A percentile compares a stretch with the other conserved stretches of the same genome.
Evolutionary conservation across 805 yeast species (phyloP).

Genomic region (Cephaloascus fragrans): DNA sequence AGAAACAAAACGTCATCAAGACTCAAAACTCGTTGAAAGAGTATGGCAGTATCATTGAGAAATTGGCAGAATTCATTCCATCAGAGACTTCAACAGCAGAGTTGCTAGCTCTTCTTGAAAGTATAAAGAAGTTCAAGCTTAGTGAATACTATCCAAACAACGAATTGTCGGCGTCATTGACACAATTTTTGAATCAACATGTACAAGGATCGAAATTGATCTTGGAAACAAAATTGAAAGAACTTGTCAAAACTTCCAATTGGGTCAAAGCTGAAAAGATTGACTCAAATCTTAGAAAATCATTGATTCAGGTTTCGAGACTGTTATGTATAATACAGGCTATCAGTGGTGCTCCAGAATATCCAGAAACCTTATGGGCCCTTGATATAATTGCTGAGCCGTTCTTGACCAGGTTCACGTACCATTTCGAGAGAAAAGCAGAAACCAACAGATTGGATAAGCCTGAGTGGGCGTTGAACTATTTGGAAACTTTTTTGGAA

Average conservation of each 20-base stretch:
- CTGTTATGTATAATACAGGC: constrained; percentile 19
- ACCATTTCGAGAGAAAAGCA: constrained; percentile 45
- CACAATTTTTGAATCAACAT: background rate
- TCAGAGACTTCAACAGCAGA: constrained; percentile 1
- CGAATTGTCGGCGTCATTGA: constrained; percentile 7
- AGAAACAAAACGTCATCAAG: background rate
- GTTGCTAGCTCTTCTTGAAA: constrained; percentile 1
- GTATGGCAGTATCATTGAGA: background rate
- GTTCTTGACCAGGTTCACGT: constrained; percentile 41
- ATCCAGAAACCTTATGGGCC: constrained; percentile 39
- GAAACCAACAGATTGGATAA: constrained; percentile 58
- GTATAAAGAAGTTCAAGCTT: constrained; percentile 1
- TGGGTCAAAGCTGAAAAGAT: constrained; percentile 6
- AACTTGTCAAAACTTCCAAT: constrained; percentile 4
- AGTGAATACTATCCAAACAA: background rate
- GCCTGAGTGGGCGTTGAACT: constrained; percentile 64
- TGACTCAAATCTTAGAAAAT: constrained; percentile 1
- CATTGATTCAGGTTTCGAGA: constrained; percentile 7
- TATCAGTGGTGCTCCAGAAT: constrained; percentile 13
- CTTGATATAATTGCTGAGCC: constrained; percentile 35
- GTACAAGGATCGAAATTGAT: constrained; percentile 9
- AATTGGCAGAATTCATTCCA: no score
- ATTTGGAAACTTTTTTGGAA: constrained; percentile 30
- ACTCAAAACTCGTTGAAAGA: background rate
- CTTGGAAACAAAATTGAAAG: background rate